Evolutionary conservation across 345 rosid species (phyloP), one percentile per base, ranked within the genome.

Genomic region (Aquilaria yunnanensis): DNA sequence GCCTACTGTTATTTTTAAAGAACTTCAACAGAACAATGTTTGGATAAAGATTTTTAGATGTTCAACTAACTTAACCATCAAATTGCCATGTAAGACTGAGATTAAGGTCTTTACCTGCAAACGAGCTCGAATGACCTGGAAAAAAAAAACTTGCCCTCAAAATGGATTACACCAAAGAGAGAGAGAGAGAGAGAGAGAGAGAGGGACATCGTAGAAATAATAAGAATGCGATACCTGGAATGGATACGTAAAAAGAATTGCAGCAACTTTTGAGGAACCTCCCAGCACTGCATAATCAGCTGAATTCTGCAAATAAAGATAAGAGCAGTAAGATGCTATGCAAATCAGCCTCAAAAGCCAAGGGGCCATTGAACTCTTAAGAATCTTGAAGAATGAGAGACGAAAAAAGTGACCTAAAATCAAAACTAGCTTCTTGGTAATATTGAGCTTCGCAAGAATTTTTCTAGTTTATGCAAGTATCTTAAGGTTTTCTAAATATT

Each of bases 201-300:
- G 49, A 56, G 41, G 45, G 45, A 48, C 51, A 10, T 43, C 16
- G 14, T 7, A 51, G 31, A 11, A 57, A 9, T 6, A 57, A 57
- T 13, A 62, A 74, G 55, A 61, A 69, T 59, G 56, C 67, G 8
- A 61, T 50, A 77, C 95, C 80, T 90, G 99, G 79, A 88, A 80
- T 57, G 97, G 97, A 79, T 88, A 90, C 47, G 97, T 88, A 54
- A 90, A 32, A 59, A 90, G 85, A 72, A 90, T 89, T 56, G 99
- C 96, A 47, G 86, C 90, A 54, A 94, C 67, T 86, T 90, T 94
- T 45, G 99, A 88, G 46, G 90, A 78, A 7, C 88, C 95, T 32
- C 97, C 99, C 43, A 94, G 92, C 16, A 84, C 59, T 49, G 97
- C 99, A 80, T 83, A 90, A 78, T 94, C 96, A 47, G 66, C 84